Evolutionary conservation across 768 basidiomycete genomes (phyloP), one percentile per base, ranked within the genome.

Genomic region (Mycena pura): DNA sequence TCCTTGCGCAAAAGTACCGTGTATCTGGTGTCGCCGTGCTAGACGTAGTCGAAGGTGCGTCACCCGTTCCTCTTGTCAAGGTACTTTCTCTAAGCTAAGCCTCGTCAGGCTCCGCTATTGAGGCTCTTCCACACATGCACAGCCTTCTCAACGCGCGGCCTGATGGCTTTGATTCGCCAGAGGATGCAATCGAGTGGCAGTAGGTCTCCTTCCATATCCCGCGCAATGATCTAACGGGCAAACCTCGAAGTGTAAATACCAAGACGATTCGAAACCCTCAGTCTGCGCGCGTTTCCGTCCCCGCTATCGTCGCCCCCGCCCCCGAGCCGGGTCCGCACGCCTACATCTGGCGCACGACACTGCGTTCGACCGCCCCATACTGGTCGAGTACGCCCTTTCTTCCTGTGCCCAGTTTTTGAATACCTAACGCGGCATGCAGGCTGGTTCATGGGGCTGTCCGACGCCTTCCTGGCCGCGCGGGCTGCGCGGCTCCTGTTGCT

Each of bases 101-200:
- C 22, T 17, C 17, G 11, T 38, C 43, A 95, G 95, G 96, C 13
- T 92, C 95, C 24, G 96, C 97, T 0, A 79, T 98, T 28, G 97
- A 98, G 43, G 94, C 95, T 1, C 83, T 99, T 13, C 93, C 94
- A 0, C 86, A 92, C 67, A 99, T 99, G 97, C 87, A 92, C 60
- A 86, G 82, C 39, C 85, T 99, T 32, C 82, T 99, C 28, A 90
- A 91, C 57, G 85, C 88, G 25, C 86, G 95, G 11, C 97, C 96
- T 7, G 88, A 87, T 46, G 90, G 90, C 0, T 99, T 99, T 72
- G 84, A 86, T 52, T 91, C 85, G 41, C 76, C 90, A 8, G 91
- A 96, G 71, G 90, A 91, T 51, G 95, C 91, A 0, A 87, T 99
- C 39, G 89, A 93, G 60, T 99, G 97, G 97, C 96, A 99, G 95